Evolutionary conservation across 1,139 yeast genomes (phyloP).

Genomic region (Protomyces inouyei): DNA sequence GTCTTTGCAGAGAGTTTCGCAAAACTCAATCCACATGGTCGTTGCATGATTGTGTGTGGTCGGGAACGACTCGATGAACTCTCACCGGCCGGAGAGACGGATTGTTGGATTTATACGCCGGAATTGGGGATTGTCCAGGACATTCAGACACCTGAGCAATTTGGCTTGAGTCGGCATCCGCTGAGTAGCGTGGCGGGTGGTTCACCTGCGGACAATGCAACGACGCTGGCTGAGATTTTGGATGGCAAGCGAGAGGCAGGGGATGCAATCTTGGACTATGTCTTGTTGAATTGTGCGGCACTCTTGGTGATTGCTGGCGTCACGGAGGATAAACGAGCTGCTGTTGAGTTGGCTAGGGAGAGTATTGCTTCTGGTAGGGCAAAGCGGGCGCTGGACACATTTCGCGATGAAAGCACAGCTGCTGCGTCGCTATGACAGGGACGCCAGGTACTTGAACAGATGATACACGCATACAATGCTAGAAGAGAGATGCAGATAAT

Average conservation of each 20-base stretch:
- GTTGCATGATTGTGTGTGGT: conserved; percentile 86
- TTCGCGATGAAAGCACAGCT: conserved; percentile 47
- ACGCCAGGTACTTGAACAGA: background rate
- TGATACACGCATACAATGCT: background rate
- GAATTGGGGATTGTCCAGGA: conserved; percentile 37
- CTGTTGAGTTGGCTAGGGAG: conserved; percentile 66
- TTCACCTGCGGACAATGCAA: conserved; percentile 81
- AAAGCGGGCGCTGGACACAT: conserved; percentile 51
- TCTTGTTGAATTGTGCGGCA: conserved; percentile 79
- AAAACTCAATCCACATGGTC: conserved; percentile 51
- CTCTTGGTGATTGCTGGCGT: conserved; percentile 72
- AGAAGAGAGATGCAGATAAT: background rate
- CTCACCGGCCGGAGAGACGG: conserved; percentile 77
- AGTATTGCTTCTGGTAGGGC: conserved; percentile 69
- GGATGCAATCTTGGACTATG: conserved; percentile 76
- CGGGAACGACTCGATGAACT: conserved; percentile 86
- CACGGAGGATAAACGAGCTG: conserved; percentile 65
- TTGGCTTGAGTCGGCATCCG: conserved; percentile 72
- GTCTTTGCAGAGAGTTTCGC: conserved; percentile 79
- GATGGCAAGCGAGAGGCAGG: conserved; percentile 46
- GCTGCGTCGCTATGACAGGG: conserved; percentile 3
- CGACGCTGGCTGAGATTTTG: conserved; percentile 51
- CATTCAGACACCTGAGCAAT: conserved; percentile 54
- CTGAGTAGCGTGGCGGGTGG: conserved; percentile 69
- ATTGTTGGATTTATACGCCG: conserved; percentile 53